phyloP scores from a whole-genome alignment of 495 filamentous ascomycete genomes.

The Rostrohypoxylon terebratum region DNA sequence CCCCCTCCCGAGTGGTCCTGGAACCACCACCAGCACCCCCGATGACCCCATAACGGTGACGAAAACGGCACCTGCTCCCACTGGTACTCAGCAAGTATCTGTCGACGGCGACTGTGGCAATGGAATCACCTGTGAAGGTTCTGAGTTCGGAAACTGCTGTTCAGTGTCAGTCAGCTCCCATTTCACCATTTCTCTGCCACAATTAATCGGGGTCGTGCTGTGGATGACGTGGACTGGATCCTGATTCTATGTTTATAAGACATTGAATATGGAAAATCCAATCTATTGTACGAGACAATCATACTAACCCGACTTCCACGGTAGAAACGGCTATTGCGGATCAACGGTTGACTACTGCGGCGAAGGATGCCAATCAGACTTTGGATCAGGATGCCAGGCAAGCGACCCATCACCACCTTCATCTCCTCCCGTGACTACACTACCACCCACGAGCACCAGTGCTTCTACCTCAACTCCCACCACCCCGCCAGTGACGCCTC shows the following conservation, averaged over 20 bases:
- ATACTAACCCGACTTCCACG: conserved; percentile 10
- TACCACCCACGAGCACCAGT: conserved; percentile 32
- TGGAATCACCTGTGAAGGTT: conserved; percentile 57
- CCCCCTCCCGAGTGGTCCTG: conserved; percentile 34
- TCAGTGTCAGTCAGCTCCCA: conserved; percentile 49
- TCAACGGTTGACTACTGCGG: conserved; percentile 55
- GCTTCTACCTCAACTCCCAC: conserved; percentile 29
- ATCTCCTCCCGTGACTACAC: conserved; percentile 29
- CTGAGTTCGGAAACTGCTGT: conserved; percentile 56
- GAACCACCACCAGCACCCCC: conserved; percentile 11
- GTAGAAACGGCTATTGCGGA: conserved; percentile 53
- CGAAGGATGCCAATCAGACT: conserved; percentile 54
- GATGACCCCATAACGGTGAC: conserved; percentile 35
- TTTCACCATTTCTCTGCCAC: neutral
- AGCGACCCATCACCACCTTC: conserved; percentile 26
- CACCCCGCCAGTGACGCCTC: conserved; percentile 14
- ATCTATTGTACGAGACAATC: neutral
- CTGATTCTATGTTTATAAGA: conserved; percentile 9
- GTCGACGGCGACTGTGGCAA: conserved; percentile 58
- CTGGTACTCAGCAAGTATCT: conserved; percentile 41
- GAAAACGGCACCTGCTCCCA: conserved; percentile 32
- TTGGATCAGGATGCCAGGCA: conserved; percentile 55
- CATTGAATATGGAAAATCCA: conserved; percentile 27
- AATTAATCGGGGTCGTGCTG: neutral
- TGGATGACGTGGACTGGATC: neutral